Evolutionary conservation across 2,329 filamentous ascomycete species (phyloP), one percentile per base, ranked within the genome.

Genomic region (Chaetomium globosum): DNA sequence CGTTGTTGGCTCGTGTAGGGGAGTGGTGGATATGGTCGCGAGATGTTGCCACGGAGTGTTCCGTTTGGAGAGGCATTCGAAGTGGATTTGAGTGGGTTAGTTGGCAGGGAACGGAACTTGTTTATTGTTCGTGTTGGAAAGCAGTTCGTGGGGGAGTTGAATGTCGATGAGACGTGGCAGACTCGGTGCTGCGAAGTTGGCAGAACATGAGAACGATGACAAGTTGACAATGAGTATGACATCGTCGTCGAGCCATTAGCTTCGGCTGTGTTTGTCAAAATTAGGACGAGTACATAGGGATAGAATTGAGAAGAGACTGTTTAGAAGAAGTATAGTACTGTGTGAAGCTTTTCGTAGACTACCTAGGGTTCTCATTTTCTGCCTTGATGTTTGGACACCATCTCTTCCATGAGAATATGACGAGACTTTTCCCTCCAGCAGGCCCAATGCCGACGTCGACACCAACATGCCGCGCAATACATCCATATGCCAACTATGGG

Each of bases 11-110:
- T 48, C 8, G 46, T 21, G 46, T 3, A 12, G 46, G 21, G 46
- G 46, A 48, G 49, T 7, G 16, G 39, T 51, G 48, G 48, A 51
- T 21, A 51, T 26, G 8, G 21, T 26, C 21, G 21, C 23, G 4
- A 26, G 48, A 12, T 26, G 49, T 52, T 52, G 49, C 23, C 49
- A 16, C 49, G 21, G 46, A 48, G 46, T 52, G 49, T 52, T 26
- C 49, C 26, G 23, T 52, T 28, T 52, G 49, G 19, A n/a, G 46
- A 48, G n/a, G n/a, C 46, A 48, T 48, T 23, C 9, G 13, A 26
- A 26, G 49, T 52, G 49, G 49, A 52, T 52, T 13, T 52, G 48
- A 51, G 49, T 16, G 49, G 49, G 12, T 13, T 26, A 10, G 23
- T 7, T 52, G 23, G 13, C 49, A 28, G 49, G 49, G 49, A 21